These are phyloP conservation scores for Persicaria maculosa DNA, from an alignment of 148 eudicot species.

Conservation along the genomic window DNA sequence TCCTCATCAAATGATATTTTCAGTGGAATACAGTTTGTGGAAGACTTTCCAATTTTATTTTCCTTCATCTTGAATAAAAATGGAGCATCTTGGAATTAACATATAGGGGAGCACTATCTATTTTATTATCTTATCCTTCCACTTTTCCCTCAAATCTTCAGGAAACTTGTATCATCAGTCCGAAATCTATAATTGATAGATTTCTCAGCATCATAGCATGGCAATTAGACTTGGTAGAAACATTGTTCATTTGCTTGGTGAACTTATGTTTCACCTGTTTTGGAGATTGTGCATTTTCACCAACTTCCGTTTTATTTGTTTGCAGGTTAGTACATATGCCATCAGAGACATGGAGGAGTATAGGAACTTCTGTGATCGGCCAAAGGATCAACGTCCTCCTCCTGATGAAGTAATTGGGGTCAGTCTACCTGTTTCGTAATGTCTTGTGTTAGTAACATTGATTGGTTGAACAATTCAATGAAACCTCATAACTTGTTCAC, in stretches of 20 bases:
- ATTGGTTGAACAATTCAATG: neutral
- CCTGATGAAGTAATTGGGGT: conserved; percentile 99
- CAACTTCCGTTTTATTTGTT: neutral
- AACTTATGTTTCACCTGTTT: neutral
- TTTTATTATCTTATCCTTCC: neutral
- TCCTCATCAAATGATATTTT: neutral
- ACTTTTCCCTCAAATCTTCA: neutral
- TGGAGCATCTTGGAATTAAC: neutral
- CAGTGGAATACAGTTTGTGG: neutral
- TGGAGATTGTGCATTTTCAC: neutral
- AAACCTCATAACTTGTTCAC: no score
- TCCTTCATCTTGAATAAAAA: neutral
- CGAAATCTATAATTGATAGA: neutral
- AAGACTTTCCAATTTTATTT: neutral
- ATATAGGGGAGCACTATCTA: neutral
- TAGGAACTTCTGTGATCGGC: conserved; percentile 88
- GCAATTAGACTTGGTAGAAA: neutral
- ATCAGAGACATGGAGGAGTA: conserved; percentile 96
- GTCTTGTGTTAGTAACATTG: neutral
- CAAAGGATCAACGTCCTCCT: conserved; percentile 90
- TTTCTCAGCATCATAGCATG: neutral
- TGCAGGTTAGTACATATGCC: conserved; percentile 83
- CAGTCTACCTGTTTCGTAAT: conserved; percentile 18
- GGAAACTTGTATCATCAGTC: neutral
- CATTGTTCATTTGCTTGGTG: neutral